Conservation (phyloP, 768 basidiomycete genomes). For the Lactarius psammicola region DNA sequence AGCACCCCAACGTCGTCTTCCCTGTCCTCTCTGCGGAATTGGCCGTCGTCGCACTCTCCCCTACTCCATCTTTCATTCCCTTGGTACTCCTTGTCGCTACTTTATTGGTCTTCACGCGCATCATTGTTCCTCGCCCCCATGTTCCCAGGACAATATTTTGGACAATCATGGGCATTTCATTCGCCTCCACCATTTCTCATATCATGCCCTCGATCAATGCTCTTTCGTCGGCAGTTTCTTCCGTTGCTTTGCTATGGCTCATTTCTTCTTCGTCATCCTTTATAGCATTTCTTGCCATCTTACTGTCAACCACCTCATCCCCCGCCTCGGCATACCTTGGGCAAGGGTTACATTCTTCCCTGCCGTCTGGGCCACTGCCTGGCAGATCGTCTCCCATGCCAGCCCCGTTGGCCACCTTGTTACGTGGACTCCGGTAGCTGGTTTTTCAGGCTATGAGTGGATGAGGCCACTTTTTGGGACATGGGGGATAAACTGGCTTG, state of each 20-base stretch:
- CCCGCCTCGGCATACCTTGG: slow-evolving; percentile 39
- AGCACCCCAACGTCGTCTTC: slow-evolving; percentile 25
- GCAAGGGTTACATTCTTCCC: slow-evolving; percentile 60
- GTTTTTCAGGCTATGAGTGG: slow-evolving; percentile 61
- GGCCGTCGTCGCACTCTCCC: slow-evolving; percentile 32
- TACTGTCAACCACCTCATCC: slow-evolving; percentile 43
- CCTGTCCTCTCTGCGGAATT: slow-evolving; percentile 6
- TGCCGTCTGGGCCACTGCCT: slow-evolving; percentile 61
- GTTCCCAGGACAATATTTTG: slow-evolving; percentile 10
- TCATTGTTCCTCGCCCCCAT: slow-evolving; percentile 25
- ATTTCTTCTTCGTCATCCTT: slow-evolving; percentile 46
- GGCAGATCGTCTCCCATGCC: slow-evolving; percentile 51
- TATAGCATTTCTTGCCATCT: slow-evolving; percentile 34
- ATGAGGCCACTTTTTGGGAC: slow-evolving; percentile 56
- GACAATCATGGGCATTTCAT: slow-evolving; percentile 31
- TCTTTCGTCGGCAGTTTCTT: slow-evolving; percentile 50
- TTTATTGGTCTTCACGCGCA: slow-evolving; percentile 32
- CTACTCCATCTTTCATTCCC: slow-evolving; percentile 35
- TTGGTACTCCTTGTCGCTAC: slow-evolving; percentile 33
- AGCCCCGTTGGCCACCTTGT: slow-evolving; percentile 72
- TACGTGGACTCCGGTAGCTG: slow-evolving; percentile 64
- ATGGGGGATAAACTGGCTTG: slow-evolving; percentile 65
- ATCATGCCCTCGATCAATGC: slow-evolving; percentile 42
- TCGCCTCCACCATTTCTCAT: slow-evolving; percentile 33
- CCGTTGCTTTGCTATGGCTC: slow-evolving; percentile 46